Evolutionary conservation across 2,329 filamentous ascomycete species (phyloP).

Genomic region (Colletotrichum nymphaeae): DNA sequence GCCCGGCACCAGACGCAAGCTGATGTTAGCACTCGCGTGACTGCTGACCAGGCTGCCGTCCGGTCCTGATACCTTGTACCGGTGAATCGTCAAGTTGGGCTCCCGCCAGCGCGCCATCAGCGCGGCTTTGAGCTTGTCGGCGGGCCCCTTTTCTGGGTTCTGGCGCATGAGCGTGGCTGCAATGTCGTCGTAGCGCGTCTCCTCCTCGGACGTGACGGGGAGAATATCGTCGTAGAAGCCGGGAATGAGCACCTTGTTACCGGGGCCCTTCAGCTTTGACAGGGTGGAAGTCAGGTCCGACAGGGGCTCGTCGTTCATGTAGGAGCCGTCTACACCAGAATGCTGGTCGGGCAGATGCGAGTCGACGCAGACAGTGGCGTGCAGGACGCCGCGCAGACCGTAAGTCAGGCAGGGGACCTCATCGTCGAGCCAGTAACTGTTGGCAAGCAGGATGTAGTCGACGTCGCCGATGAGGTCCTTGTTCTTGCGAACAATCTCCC

Average conservation of each 20-base stretch:
- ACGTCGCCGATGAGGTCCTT: slow-evolving; percentile 89
- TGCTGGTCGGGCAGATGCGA: slow-evolving; percentile 90
- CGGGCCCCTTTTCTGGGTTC: slow-evolving; percentile 69
- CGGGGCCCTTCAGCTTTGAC: slow-evolving; percentile 81
- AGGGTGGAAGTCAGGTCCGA: slow-evolving; percentile 90
- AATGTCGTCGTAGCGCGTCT: slow-evolving; percentile 86
- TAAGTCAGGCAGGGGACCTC: slow-evolving; percentile 96
- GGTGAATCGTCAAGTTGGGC: slow-evolving; percentile 92
- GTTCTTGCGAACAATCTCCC: slow-evolving; percentile 81
- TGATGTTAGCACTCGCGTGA: slow-evolving; percentile 88
- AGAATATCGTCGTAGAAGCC: slow-evolving; percentile 90
- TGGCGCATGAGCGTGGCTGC: slow-evolving; percentile 79
- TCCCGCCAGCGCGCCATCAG: slow-evolving; percentile 96
- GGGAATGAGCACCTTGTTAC: slow-evolving; percentile 86
- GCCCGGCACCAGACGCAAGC: slow-evolving; percentile 91
- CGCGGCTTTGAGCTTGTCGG: slow-evolving; percentile 80
- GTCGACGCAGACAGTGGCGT: slow-evolving; percentile 89
- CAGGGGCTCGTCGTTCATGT: slow-evolving; percentile 88
- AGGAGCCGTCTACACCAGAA: slow-evolving; percentile 95
- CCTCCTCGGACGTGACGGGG: slow-evolving; percentile 79
- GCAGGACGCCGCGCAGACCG: slow-evolving; percentile 90
- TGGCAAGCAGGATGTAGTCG: slow-evolving; percentile 94
- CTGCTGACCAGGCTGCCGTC: slow-evolving; percentile 93
- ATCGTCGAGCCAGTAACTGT: slow-evolving; percentile 99
- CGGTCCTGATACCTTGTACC: slow-evolving; percentile 91